Conservation (phyloP, 108 stramenopile species). For the Skeletonema grethae region DNA sequence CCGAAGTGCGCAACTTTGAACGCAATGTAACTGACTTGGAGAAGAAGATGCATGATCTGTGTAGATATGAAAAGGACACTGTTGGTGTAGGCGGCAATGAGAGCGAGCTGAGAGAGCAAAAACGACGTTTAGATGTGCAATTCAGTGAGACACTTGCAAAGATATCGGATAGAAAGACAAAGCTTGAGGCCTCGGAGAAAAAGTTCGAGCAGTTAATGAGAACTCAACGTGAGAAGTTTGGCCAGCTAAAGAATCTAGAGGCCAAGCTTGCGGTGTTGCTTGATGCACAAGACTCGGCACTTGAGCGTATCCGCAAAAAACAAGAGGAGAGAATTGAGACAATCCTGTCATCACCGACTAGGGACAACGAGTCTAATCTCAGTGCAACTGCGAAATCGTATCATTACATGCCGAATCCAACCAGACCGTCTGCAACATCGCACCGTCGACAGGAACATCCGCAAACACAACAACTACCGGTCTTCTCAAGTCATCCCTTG, state of each 20-base stretch:
- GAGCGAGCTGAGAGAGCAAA: slow-evolving; percentile 73
- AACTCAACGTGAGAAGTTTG: slow-evolving; percentile 75
- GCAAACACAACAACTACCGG: neutral
- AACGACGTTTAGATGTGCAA: slow-evolving; percentile 82
- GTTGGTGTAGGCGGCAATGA: slow-evolving; percentile 58
- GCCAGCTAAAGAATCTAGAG: slow-evolving; percentile 78
- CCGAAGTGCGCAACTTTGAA: slow-evolving; percentile 82
- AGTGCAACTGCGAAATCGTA: neutral
- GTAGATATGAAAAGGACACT: slow-evolving; percentile 72
- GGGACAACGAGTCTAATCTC: neutral
- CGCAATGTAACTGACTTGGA: slow-evolving; percentile 73
- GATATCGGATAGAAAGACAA: slow-evolving; percentile 81
- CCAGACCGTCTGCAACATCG: neutral
- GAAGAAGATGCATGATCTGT: slow-evolving; percentile 83
- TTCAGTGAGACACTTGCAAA: slow-evolving; percentile 82
- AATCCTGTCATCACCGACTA: slow-evolving; percentile 1
- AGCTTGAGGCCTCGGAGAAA: slow-evolving; percentile 64
- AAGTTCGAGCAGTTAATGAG: slow-evolving; percentile 67
- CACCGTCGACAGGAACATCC: neutral
- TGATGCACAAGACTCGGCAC: slow-evolving; percentile 87
- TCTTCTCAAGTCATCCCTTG: neutral
- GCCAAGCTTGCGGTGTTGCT: slow-evolving; percentile 88
- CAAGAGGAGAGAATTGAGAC: slow-evolving; percentile 60
- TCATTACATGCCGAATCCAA: neutral
- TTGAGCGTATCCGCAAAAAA: slow-evolving; percentile 68